Percentiles rank a stretch among this genome's conserved stretches.
Evolutionary conservation across 108 stramenopile genomes (phyloP).

Genomic region (Skeletonema tropicum): DNA sequence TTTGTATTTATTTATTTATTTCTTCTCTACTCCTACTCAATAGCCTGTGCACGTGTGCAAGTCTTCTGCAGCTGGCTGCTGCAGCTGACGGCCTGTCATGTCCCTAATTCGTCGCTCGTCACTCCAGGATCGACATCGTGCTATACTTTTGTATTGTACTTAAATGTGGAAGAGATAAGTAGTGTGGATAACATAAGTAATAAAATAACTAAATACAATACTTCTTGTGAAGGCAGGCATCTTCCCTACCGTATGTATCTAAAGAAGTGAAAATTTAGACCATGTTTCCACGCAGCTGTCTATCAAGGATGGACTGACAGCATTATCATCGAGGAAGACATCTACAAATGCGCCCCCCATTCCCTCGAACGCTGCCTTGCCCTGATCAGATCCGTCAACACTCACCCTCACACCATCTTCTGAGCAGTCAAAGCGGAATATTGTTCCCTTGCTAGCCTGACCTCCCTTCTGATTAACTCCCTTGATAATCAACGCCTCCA

Average conservation of each 20-base stretch:
- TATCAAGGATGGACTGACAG: conserved; percentile 3
- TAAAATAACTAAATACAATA: too few relatives aligned
- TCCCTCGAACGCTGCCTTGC: neutral
- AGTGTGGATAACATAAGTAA: too few relatives aligned
- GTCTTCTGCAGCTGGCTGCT: too few relatives aligned
- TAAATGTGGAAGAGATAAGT: too few relatives aligned
- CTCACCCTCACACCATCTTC: neutral
- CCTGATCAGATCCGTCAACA: conserved; percentile 4
- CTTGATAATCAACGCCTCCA: conserved; percentile 1
- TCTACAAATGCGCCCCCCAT: conserved; percentile 8
- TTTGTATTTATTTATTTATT: too few relatives aligned
- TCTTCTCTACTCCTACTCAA: too few relatives aligned
- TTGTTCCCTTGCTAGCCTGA: conserved; percentile 4
- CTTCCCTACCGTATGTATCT: neutral
- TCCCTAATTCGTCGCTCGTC: too few relatives aligned
- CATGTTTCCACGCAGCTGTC: conserved; percentile 3
- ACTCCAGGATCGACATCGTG: too few relatives aligned
- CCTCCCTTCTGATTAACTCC: conserved; percentile 2
- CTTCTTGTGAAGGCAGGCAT: too few relatives aligned
- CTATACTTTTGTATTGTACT: too few relatives aligned
- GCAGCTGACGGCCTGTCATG: too few relatives aligned
- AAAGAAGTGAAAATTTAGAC: neutral
- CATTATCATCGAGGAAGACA: neutral
- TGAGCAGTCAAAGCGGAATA: conserved; percentile 4
- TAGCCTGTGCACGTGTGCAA: too few relatives aligned